Conservation (phyloP, 305 asterid genomes). For the Vinca major region DNA sequence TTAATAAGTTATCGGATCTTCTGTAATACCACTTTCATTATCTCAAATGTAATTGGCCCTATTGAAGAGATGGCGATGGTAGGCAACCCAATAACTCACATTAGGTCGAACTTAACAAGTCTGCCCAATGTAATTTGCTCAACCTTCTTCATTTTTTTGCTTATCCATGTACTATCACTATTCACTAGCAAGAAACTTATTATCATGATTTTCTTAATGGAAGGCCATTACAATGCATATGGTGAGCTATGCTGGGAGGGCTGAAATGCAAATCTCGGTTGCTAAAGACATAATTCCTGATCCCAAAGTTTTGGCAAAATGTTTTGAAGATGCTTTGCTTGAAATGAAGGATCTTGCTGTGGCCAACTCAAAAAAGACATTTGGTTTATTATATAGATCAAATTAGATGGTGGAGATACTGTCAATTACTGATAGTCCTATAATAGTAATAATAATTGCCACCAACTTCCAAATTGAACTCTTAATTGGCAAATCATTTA, state of each 20-base stretch:
- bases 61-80: constrained; percentile 44
- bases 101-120: constrained; percentile 42
- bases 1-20: constrained; percentile 50
- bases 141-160: too few relatives aligned
- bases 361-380: too few relatives aligned
- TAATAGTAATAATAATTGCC: too few relatives aligned
- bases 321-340: constrained; percentile 60
- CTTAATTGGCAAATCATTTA: neutral
- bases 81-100: constrained; percentile 48
- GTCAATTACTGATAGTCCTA: too few relatives aligned
- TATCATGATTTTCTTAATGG: neutral
- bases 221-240: constrained; percentile 81
- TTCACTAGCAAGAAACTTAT: too few relatives aligned
- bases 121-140: constrained; percentile 48
- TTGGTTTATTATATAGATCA: too few relatives aligned
- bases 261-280: constrained; percentile 70
- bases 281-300: constrained; percentile 75
- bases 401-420: too few relatives aligned
- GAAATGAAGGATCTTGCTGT: constrained; percentile 54
- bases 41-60: constrained; percentile 71
- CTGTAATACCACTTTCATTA: constrained; percentile 60
- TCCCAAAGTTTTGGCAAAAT: constrained; percentile 57
- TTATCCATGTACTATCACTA: too few relatives aligned
- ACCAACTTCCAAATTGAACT: too few relatives aligned
- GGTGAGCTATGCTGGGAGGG: constrained; percentile 80